These are phyloP conservation scores for Trichosporon ovoides DNA, from an alignment of 1,284 basidiomycete genomes.

Conservation along the genomic window DNA sequence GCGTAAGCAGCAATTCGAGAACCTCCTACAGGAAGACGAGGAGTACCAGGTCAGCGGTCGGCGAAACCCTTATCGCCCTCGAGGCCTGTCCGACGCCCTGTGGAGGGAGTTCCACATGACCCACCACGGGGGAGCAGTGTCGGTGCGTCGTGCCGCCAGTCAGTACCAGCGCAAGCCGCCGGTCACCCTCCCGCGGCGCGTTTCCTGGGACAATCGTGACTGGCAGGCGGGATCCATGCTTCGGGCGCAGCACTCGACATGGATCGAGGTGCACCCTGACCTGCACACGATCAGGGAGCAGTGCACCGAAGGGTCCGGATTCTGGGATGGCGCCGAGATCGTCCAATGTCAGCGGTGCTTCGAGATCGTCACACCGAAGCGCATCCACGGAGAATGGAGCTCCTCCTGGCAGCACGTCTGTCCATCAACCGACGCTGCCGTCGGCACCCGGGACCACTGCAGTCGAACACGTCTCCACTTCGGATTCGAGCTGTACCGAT, in stretches of 20 bases:
- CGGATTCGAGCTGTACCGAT: not conserved
- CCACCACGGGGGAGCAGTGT: no score
- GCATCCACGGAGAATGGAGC: no score
- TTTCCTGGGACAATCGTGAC: not conserved
- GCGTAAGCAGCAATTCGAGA: not conserved
- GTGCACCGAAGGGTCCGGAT: no score
- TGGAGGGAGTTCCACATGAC: no score
- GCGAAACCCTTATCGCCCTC: no score
- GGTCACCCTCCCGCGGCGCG: not conserved
- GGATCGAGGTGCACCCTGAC: not conserved
- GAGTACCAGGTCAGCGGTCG: not conserved
- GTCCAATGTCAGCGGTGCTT: no score
- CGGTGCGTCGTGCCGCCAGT: no score
- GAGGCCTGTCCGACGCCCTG: not conserved
- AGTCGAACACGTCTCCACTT: not conserved
- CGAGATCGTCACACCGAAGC: no score
- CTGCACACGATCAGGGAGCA: not conserved
- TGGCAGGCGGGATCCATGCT: not conserved
- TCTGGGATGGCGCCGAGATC: no score
- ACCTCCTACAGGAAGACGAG: not conserved
- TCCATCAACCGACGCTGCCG: not conserved
- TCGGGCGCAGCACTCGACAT: not conserved
- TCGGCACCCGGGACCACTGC: not conserved
- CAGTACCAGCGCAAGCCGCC: no score
- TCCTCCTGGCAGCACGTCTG: no score